These are phyloP conservation scores for Penicillium thymicola DNA, from an alignment of 2,329 filamentous ascomycete species.

Conservation along the genomic window DNA sequence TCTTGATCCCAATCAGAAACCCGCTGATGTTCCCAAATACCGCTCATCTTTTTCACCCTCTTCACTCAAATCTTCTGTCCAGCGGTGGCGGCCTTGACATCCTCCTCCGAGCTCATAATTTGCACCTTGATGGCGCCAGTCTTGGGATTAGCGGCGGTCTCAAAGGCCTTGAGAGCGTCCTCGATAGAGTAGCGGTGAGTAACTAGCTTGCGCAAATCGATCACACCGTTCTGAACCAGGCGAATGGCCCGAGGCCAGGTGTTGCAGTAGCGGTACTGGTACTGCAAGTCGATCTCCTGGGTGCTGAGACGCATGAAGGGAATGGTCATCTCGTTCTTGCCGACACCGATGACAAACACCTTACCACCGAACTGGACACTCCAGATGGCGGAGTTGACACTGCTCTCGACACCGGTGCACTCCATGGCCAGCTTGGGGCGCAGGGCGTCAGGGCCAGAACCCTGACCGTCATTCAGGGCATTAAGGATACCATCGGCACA, in stretches of 20 bases:
- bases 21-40: slow-evolving; percentile 7
- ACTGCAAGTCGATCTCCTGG: slow-evolving; percentile 88
- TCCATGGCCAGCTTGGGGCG: slow-evolving; percentile 82
- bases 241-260: slow-evolving; percentile 94
- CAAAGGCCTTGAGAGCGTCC: slow-evolving; percentile 84
- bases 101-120: slow-evolving; percentile 59
- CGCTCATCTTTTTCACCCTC: background rate
- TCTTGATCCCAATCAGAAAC: slow-evolving; percentile 9
- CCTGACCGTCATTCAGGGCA: slow-evolving; percentile 56
- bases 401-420: slow-evolving; percentile 92
- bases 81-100: slow-evolving; percentile 35
- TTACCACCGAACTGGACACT: slow-evolving; percentile 92
- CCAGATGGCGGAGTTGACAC: slow-evolving; percentile 81
- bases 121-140: slow-evolving; percentile 97
- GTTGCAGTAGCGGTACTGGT: slow-evolving; percentile 95
- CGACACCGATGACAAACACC: slow-evolving; percentile 94
- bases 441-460: slow-evolving; percentile 51
- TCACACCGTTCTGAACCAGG: slow-evolving; percentile 76
- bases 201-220: slow-evolving; percentile 77
- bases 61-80: slow-evolving; percentile 26
- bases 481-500: slow-evolving; percentile 66
- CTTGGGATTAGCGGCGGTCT: slow-evolving; percentile 80
- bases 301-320: slow-evolving; percentile 93
- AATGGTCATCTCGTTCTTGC: slow-evolving; percentile 90
- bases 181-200: slow-evolving; percentile 85